A percentile compares a stretch with the other conserved stretches of the same genome.
These are phyloP conservation scores for Coffea canephora DNA, from an alignment of 257 asterid species.

Conservation along the genomic window DNA sequence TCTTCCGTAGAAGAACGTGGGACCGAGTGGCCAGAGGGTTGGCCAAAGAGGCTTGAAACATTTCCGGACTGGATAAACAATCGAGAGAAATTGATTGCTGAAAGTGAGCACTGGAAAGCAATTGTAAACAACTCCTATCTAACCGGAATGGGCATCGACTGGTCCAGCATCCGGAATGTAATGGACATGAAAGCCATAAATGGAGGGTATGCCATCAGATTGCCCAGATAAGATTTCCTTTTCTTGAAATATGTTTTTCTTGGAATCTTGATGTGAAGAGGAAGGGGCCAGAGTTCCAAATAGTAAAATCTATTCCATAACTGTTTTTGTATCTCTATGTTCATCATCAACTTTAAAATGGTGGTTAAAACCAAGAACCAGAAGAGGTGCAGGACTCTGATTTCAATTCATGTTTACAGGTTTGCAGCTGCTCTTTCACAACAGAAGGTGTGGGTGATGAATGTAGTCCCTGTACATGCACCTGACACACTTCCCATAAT, in stretches of 20 bases:
- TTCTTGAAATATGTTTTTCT: background rate
- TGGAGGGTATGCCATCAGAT: slow-evolving; percentile 73
- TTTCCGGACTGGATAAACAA: slow-evolving; percentile 87
- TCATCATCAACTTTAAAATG: background rate
- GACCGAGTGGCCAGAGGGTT: slow-evolving; percentile 94
- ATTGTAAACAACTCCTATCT: slow-evolving; percentile 77
- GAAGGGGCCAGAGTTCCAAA: background rate
- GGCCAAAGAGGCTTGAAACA: slow-evolving; percentile 86
- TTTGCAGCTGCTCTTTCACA: slow-evolving; percentile 88
- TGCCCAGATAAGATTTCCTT: background rate
- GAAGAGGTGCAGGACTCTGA: slow-evolving; percentile 5
- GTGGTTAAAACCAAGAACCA: background rate
- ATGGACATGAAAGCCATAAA: slow-evolving; percentile 96
- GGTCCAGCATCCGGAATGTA: slow-evolving; percentile 73
- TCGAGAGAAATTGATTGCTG: slow-evolving; percentile 65
- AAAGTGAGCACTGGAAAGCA: slow-evolving; percentile 74
- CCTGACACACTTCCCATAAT: slow-evolving; percentile 88
- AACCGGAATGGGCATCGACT: slow-evolving; percentile 76
- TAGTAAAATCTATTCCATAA: background rate
- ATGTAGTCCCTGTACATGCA: slow-evolving; percentile 79
- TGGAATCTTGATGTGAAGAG: background rate
- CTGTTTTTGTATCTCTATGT: background rate
- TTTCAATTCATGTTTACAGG: slow-evolving; percentile 38
- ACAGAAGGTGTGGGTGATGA: slow-evolving; percentile 88
- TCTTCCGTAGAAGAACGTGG: slow-evolving; percentile 87